phyloP scores from a whole-genome alignment of 2,329 filamentous ascomycete genomes.

The Thelonectria olida region DNA sequence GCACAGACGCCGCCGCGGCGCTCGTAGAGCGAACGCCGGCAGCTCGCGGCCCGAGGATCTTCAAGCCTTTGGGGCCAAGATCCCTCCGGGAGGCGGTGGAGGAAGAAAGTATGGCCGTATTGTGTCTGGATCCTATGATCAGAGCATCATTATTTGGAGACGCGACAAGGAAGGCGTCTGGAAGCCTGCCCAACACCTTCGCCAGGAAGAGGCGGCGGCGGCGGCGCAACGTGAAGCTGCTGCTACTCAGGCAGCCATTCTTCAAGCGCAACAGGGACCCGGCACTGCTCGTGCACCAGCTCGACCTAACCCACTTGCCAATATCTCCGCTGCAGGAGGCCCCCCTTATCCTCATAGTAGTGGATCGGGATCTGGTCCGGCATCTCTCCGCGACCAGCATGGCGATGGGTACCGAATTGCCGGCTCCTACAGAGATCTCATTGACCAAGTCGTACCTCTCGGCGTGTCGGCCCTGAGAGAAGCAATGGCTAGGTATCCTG shows the following conservation, averaged over 20 bases:
- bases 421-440: slow-evolving; percentile 58
- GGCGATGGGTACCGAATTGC: slow-evolving; percentile 43
- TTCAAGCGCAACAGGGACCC: slow-evolving; percentile 4
- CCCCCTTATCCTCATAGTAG: slow-evolving; percentile 19
- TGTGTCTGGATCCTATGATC: slow-evolving; percentile 95
- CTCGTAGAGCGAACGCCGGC: slow-evolving; percentile 70
- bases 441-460: slow-evolving; percentile 62
- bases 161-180: slow-evolving; percentile 86
- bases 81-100: slow-evolving; percentile 91
- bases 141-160: slow-evolving; percentile 95
- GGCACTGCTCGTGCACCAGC: slow-evolving; percentile 18
- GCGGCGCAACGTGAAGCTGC: slow-evolving; percentile 53
- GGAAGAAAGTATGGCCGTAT: slow-evolving; percentile 93
- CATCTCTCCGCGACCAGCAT: slow-evolving; percentile 38
- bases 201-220: slow-evolving; percentile 75
- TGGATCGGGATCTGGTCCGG: slow-evolving; percentile 21
- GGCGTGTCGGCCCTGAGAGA: slow-evolving; percentile 58
- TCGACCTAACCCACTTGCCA: slow-evolving; percentile 15
- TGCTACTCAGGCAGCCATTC: slow-evolving; percentile 4
- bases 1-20: slow-evolving; percentile 45
- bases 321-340: slow-evolving; percentile 1
- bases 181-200: slow-evolving; percentile 78
- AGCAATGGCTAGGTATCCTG: slow-evolving; percentile 57
- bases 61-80: slow-evolving; percentile 81
- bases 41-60: slow-evolving; percentile 80